These are phyloP conservation scores for Aspergillus fumigatiaffinis DNA, from an alignment of 2,329 filamentous ascomycete species.

Conservation along the genomic window DNA sequence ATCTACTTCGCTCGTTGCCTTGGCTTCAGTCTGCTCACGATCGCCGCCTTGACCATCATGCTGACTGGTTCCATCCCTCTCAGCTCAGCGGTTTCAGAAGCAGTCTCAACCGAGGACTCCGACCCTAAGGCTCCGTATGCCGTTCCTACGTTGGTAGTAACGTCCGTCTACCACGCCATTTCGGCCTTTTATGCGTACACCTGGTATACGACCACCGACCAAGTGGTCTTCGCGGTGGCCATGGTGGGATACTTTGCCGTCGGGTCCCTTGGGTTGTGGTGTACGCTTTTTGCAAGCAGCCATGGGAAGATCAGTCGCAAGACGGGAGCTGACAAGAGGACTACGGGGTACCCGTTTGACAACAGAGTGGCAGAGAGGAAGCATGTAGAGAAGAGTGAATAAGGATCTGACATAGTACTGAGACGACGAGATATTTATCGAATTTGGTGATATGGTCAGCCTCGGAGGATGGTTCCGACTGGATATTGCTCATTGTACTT, in stretches of 20 bases:
- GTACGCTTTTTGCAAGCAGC: conserved; percentile 55
- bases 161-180: conserved; percentile 61
- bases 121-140: conserved; percentile 59
- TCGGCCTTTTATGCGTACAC: conserved; percentile 66
- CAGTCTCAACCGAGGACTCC: conserved; percentile 40
- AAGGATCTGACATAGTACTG: not conserved
- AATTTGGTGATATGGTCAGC: not conserved
- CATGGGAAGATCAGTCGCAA: conserved; percentile 56
- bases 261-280: conserved; percentile 63
- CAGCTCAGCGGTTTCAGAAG: conserved; percentile 43
- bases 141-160: conserved; percentile 62
- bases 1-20: conserved; percentile 70
- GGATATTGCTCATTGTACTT: not conserved
- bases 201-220: conserved; percentile 55
- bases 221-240: conserved; percentile 59
- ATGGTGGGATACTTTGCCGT: conserved; percentile 55
- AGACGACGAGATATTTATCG: not conserved
- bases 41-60: conserved; percentile 62
- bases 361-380: conserved; percentile 57
- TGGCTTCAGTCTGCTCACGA: conserved; percentile 62
- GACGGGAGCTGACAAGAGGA: conserved; percentile 65
- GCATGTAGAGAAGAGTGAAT: conserved; percentile 30
- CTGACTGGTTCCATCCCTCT: conserved; percentile 69
- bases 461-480: not conserved
- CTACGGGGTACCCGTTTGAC: conserved; percentile 61